Evolutionary conservation across 768 basidiomycete genomes (phyloP).

Genomic region (Phylloporus rhodoxanthus): DNA sequence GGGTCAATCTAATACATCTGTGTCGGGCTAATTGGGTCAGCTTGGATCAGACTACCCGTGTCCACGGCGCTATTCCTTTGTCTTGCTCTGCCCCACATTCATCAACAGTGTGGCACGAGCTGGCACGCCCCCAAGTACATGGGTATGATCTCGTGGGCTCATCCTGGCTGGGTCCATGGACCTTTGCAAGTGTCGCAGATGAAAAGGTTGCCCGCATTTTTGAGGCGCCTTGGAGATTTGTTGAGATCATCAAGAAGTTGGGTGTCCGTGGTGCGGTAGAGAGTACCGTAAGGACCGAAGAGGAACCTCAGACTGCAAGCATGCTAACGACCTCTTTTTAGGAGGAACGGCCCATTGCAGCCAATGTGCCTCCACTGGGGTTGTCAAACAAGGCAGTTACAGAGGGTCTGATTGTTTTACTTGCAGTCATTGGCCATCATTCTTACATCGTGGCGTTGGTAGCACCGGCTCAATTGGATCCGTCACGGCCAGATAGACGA

Average conservation of each 20-base stretch:
- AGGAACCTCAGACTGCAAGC: not conserved
- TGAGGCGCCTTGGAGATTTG: slow-evolving; percentile 80
- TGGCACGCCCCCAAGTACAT: slow-evolving; percentile 91
- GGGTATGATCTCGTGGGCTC: slow-evolving; percentile 88
- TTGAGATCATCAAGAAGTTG: slow-evolving; percentile 52
- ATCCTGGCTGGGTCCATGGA: slow-evolving; percentile 66
- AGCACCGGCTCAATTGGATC: slow-evolving; percentile 17
- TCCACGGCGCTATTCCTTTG: slow-evolving; percentile 60
- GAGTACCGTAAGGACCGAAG: slow-evolving; percentile 40
- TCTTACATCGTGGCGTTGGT: slow-evolving; percentile 1
- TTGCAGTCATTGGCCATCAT: not conserved
- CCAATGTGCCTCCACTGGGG: slow-evolving; percentile 89
- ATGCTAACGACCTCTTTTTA: slow-evolving; percentile 25
- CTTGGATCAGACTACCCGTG: slow-evolving; percentile 85
- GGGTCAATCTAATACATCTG: not conserved
- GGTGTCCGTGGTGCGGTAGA: slow-evolving; percentile 43
- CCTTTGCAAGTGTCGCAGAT: slow-evolving; percentile 88
- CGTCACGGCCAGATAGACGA: slow-evolving; percentile 27
- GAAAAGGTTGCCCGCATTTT: slow-evolving; percentile 95
- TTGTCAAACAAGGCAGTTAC: slow-evolving; percentile 89
- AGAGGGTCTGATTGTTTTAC: slow-evolving; percentile 42
- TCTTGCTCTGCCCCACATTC: slow-evolving; percentile 4
- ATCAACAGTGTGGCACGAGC: slow-evolving; percentile 66
- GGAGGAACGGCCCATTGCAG: slow-evolving; percentile 64
- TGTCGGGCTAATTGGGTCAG: slow-evolving; percentile 35